Evolutionary conservation across 1,139 yeast species (phyloP).

Genomic region (Magnusiomyces fungicola): DNA sequence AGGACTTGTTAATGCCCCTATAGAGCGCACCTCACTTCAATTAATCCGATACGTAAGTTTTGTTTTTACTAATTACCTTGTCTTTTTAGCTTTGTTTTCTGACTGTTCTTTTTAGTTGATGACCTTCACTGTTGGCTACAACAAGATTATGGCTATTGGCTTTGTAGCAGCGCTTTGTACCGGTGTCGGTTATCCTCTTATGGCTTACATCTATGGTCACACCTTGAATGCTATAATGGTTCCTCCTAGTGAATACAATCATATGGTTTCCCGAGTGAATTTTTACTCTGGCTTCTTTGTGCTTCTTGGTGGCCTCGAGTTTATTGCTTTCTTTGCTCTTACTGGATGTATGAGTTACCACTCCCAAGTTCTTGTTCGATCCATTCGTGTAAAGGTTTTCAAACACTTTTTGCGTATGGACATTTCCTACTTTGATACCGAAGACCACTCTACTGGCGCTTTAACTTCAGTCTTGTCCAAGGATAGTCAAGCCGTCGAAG

Average conservation of each 20-base stretch:
- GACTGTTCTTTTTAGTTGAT: no score
- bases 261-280: conserved; percentile 35
- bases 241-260: conserved; percentile 26
- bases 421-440: conserved; percentile 78
- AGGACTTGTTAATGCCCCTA: no score
- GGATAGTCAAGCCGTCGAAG: conserved; percentile 79
- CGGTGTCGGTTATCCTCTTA: conserved; percentile 38
- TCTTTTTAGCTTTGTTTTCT: no score
- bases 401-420: conserved; percentile 54
- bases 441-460: conserved; percentile 56
- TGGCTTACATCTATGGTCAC: conserved; percentile 35
- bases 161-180: conserved; percentile 27
- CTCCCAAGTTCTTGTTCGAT: conserved; percentile 27
- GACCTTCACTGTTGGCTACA: conserved; percentile 5
- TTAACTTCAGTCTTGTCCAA: conserved; percentile 72
- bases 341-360: conserved; percentile 8
- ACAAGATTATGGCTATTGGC: conserved; percentile 27
- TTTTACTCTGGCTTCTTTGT: conserved; percentile 35
- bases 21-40: no score
- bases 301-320: conserved; percentile 31
- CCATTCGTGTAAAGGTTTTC: conserved; percentile 29
- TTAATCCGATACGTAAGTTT: no score
- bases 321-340: conserved; percentile 1
- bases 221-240: conserved; percentile 33
- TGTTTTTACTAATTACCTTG: no score